phyloP scores from a whole-genome alignment of 345 rosid species.

The Gossypium raimondii region DNA sequence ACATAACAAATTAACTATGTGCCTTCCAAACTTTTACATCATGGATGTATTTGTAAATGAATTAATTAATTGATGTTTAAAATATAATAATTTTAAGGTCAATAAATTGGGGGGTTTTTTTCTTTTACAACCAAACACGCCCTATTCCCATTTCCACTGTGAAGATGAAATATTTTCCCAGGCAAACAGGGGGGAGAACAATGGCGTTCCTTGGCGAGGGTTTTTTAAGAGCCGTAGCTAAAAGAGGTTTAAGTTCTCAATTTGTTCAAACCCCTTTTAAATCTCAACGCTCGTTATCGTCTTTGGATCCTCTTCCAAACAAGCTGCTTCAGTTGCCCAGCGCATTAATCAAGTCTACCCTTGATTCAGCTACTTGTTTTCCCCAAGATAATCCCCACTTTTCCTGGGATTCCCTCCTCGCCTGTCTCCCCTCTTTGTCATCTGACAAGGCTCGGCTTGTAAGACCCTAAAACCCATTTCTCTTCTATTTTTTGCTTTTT shows the following conservation, averaged over 20 bases:
- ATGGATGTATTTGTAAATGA: too few species aligned
- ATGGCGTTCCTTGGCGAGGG: conserved; percentile 14
- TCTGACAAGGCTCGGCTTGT: conserved; percentile 31
- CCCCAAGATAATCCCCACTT: conserved; percentile 10
- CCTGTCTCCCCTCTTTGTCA: conserved; percentile 27
- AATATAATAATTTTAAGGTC: too few species aligned
- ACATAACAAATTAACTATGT: too few species aligned
- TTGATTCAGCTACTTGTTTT: conserved; percentile 18
- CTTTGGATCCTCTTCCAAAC: conserved; percentile 18
- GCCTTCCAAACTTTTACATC: too few species aligned
- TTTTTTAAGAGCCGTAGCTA: conserved; percentile 8
- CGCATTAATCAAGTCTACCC: conserved; percentile 23
- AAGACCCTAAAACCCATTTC: background rate
- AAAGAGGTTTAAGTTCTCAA: background rate
- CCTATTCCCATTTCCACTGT: background rate
- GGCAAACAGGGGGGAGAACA: too few species aligned
- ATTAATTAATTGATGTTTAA: too few species aligned
- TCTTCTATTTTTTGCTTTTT: background rate
- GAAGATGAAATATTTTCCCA: background rate
- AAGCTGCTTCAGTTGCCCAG: conserved; percentile 22
- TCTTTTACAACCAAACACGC: background rate
- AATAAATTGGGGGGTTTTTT: too few species aligned
- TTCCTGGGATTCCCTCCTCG: conserved; percentile 26
- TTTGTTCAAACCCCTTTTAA: background rate
- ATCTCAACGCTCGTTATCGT: background rate